Base-by-base conservation (phyloP, 768 basidiomycete genomes). In the Suillus paluster region DNA sequence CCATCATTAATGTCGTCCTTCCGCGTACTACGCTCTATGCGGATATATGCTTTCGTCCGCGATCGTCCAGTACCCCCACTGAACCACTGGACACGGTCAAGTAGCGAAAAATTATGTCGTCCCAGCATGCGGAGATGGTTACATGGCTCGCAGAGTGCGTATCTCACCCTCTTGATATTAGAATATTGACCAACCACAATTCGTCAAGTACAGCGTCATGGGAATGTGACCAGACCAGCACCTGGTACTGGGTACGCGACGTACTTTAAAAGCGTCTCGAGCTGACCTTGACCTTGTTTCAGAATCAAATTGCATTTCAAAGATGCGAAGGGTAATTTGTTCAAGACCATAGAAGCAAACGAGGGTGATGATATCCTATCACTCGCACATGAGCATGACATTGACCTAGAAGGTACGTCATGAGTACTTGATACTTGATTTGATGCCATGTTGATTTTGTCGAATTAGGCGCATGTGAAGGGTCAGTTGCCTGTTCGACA, bases 401-500 rank as follows among this genome's bases (percentile, higher is more conserved):
- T 99, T 59, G 97, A 99, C 72, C 81, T 98, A 21, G 97, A 99
- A 82, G 96, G 96, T 94, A 65, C 63, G 83, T 72, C 38, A 39
- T 57, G 42, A 38, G 19, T n/a, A 30, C n/a, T n/a, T n/a, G n/a
- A 44, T n/a, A 33, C 42, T 44, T 21, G 11, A 41, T 50, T 50
- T 52, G 49, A 45, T 7, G 7, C 50, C 25, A 30, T 39, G n/a
- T 30, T 53, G 36, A 27, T n/a, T 14, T 61, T 53, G 41, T 42
- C 49, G 41, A 57, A 39, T 55, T 59, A 97, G 95, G 96, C 61
- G 97, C 97, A 30, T 99, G 97, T 75, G 97, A 99, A 79, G 92
- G 94, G 44, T 97, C 95, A 1, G 86, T 97, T 53, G 97, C 97
- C 17, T 99, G 97, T 72, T 98, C 97, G 15, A 99, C 97, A 23